These are phyloP conservation scores for Mucuna pruriens DNA, from an alignment of 306 rosid genomes.

Conservation along the genomic window DNA sequence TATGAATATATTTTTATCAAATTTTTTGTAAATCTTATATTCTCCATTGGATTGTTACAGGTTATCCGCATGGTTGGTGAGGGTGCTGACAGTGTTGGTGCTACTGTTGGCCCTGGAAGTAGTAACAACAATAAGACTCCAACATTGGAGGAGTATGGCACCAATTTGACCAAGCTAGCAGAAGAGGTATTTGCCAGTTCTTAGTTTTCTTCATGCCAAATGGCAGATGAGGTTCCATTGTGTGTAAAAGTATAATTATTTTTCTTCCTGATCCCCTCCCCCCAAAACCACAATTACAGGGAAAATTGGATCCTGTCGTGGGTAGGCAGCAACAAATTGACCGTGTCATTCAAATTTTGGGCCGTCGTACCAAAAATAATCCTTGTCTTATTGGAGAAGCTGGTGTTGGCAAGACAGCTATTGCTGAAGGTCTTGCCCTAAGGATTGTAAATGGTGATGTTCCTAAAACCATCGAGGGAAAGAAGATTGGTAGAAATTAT, in stretches of 20 bases:
- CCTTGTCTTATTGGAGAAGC: conserved; percentile 98
- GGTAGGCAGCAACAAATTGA: conserved; percentile 96
- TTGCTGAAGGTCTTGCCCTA: conserved; percentile 97
- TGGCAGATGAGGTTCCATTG: conserved; percentile 16
- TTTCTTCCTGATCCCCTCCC: neutral
- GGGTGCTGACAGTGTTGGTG: conserved; percentile 80
- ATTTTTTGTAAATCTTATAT: neutral
- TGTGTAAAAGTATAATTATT: neutral
- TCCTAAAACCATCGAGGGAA: conserved; percentile 97
- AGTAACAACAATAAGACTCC: conserved; percentile 79
- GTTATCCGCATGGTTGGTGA: conserved; percentile 97
- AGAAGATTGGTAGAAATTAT: conserved; percentile 60
- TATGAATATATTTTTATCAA: neutral
- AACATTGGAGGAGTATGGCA: conserved; percentile 90
- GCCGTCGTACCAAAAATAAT: conserved; percentile 90
- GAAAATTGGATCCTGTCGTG: conserved; percentile 94
- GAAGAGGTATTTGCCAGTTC: conserved; percentile 68
- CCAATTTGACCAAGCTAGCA: conserved; percentile 93
- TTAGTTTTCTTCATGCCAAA: neutral
- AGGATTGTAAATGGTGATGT: conserved; percentile 92
- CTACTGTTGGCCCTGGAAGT: conserved; percentile 76
- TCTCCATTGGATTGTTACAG: conserved; percentile 41
- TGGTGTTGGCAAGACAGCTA: conserved; percentile 98
- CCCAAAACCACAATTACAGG: conserved; percentile 49
- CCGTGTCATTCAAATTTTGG: conserved; percentile 92